Conservation (phyloP, 768 basidiomycete genomes). For the Clavulina sp. region DNA sequence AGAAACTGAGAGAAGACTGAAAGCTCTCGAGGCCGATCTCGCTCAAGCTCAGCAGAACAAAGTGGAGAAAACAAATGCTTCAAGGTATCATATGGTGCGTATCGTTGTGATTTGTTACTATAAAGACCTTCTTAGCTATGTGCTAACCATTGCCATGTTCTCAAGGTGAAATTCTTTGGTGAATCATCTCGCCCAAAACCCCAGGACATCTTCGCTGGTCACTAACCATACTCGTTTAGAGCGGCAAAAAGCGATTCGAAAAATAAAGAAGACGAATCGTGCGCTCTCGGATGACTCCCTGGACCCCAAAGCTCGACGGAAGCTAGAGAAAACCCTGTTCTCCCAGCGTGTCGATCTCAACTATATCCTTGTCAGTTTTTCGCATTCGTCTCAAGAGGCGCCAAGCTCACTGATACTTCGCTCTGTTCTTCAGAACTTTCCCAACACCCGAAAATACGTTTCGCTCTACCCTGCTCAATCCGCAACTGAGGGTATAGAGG, state of each 20-base stretch:
- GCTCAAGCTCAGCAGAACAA: constrained; percentile 39
- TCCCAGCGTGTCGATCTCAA: constrained; percentile 75
- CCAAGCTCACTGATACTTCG: too few relatives aligned
- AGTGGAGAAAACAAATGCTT: constrained; percentile 56
- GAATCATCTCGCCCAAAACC: constrained; percentile 8
- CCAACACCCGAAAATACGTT: constrained; percentile 73
- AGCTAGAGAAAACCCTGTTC: constrained; percentile 31
- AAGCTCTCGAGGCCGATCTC: constrained; percentile 58
- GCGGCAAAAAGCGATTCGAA: constrained; percentile 69
- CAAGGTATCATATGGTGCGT: constrained; percentile 58
- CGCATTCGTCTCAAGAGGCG: too few relatives aligned
- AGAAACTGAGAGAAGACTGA: constrained; percentile 62
- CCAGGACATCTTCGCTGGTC: constrained; percentile 11
- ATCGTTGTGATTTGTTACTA: neutral
- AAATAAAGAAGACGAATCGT: constrained; percentile 52
- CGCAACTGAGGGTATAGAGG: constrained; percentile 13
- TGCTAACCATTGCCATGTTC: neutral
- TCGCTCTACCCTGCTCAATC: constrained; percentile 69
- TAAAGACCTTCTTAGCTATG: too few relatives aligned
- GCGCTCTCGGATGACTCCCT: constrained; percentile 24
- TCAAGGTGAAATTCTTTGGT: constrained; percentile 79
- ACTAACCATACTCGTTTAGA: constrained; percentile 30
- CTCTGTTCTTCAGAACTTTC: constrained; percentile 42
- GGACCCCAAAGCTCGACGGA: constrained; percentile 21
- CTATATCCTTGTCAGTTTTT: constrained; percentile 55